phyloP scores from a whole-genome alignment of 805 yeast genomes.

The Zygosaccharomyces rouxii region DNA sequence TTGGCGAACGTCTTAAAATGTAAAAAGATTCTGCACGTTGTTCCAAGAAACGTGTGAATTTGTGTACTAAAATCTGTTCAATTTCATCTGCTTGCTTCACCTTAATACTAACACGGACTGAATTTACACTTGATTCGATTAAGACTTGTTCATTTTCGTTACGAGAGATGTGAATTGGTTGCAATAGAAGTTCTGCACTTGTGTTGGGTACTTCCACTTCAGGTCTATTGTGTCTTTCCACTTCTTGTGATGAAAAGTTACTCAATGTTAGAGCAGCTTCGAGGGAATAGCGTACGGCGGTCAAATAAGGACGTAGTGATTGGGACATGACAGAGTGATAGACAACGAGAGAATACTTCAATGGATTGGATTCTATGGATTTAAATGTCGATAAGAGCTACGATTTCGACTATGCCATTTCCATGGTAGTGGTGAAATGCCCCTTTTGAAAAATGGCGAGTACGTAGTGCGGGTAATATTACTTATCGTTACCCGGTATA shows the following conservation, averaged over 20 bases:
- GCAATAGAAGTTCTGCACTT: constrained; percentile 77
- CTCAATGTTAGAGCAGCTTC: constrained; percentile 91
- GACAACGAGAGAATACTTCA: neutral
- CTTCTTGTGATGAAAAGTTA: constrained; percentile 91
- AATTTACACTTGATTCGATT: constrained; percentile 91
- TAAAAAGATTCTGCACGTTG: constrained; percentile 94
- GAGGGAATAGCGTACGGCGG: constrained; percentile 88
- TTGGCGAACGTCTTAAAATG: constrained; percentile 85
- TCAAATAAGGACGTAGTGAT: constrained; percentile 90
- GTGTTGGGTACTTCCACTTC: constrained; percentile 82
- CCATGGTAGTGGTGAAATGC: neutral
- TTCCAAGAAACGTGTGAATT: constrained; percentile 88
- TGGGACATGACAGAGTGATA: constrained; percentile 61
- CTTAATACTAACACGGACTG: constrained; percentile 83
- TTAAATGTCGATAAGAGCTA: neutral
- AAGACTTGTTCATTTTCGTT: constrained; percentile 90
- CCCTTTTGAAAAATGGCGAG: constrained; percentile 1
- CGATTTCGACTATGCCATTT: neutral
- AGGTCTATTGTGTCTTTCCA: constrained; percentile 95
- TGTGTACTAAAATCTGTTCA: constrained; percentile 89
- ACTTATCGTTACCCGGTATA: neutral
- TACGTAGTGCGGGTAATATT: neutral
- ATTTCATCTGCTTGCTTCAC: constrained; percentile 98
- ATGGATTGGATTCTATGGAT: too few relatives aligned
- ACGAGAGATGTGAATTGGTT: constrained; percentile 85